These are phyloP conservation scores for Dothiorella sarmentorum DNA, from an alignment of 2,329 filamentous ascomycete genomes.

Conservation along the genomic window DNA sequence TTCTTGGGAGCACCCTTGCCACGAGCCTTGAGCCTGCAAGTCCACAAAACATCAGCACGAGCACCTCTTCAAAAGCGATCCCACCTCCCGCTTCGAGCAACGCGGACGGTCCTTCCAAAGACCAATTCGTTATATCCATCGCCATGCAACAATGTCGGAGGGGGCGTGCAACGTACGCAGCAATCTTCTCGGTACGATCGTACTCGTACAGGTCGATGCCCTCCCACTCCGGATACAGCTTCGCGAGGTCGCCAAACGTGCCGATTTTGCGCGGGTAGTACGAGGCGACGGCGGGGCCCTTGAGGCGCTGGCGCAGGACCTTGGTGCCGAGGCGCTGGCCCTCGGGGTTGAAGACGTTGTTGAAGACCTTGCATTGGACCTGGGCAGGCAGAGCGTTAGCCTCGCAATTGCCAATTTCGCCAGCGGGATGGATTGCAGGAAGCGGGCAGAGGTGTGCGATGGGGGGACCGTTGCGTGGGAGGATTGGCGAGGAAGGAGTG, in stretches of 20 bases:
- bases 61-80: not conserved
- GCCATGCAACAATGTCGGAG: not conserved
- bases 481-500: not conserved
- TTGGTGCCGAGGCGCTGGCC: conserved; percentile 83
- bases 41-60: not conserved
- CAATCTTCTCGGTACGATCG: conserved; percentile 71
- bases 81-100: too few species aligned
- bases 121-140: not conserved
- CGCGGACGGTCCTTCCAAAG: too few species aligned
- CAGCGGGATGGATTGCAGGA: too few species aligned
- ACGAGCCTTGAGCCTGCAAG: conserved; percentile 54
- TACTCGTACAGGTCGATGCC: conserved; percentile 74
- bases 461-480: not conserved
- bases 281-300: conserved; percentile 74
- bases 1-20: conserved; percentile 77
- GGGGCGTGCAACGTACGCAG: conserved; percentile 34
- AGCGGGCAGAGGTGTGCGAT: conserved; percentile 4
- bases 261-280: conserved; percentile 82
- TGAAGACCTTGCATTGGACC: conserved; percentile 90
- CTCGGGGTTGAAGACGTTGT: conserved; percentile 84
- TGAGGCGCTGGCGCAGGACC: conserved; percentile 81
- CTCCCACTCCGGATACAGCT: conserved; percentile 64
- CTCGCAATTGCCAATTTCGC: too few species aligned
- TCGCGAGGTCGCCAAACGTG: conserved; percentile 70
- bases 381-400: conserved; percentile 41